Evolutionary conservation across 2,329 filamentous ascomycete species (phyloP).

Genomic region (Trichocomaceae sp.): DNA sequence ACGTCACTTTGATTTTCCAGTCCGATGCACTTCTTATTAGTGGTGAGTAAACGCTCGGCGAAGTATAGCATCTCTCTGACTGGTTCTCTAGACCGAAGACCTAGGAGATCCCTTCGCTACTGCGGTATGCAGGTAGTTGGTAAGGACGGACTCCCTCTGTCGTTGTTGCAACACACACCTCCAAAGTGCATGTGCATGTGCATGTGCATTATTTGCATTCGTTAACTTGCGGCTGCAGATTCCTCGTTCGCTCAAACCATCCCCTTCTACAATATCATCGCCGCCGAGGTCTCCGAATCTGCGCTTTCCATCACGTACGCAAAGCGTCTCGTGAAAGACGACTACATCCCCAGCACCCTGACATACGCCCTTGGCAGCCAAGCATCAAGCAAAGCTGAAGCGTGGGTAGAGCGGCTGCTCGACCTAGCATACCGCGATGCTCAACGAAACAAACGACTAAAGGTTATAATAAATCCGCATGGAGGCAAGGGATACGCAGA

Average conservation of each 20-base stretch:
- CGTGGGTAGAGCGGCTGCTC: conserved; percentile 61
- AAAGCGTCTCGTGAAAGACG: conserved; percentile 50
- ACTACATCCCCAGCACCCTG: conserved; percentile 56
- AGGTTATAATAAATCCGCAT: conserved; percentile 85
- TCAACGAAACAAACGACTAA: conserved; percentile 67
- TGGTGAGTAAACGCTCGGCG: conserved; percentile 37
- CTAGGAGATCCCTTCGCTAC: conserved; percentile 8
- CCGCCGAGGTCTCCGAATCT: conserved; percentile 60
- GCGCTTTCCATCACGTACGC: conserved; percentile 69
- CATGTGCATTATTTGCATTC: too few relatives aligned
- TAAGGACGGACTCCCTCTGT: background rate
- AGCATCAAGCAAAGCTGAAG: conserved; percentile 44
- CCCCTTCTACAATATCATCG: conserved; percentile 76
- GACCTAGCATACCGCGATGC: conserved; percentile 63
- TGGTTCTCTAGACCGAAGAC: background rate
- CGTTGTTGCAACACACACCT: background rate
- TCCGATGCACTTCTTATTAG: conserved; percentile 55
- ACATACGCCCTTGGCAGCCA: conserved; percentile 55
- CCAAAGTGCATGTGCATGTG: background rate
- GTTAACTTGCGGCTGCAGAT: conserved; percentile 5
- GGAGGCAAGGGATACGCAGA: conserved; percentile 73
- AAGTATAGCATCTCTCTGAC: background rate
- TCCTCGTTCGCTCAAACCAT: conserved; percentile 53
- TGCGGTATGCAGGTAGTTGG: conserved; percentile 10
- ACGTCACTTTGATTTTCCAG: conserved; percentile 54